Evolutionary conservation across 331 rosid species (phyloP).

Genomic region (Acacia concinna): DNA sequence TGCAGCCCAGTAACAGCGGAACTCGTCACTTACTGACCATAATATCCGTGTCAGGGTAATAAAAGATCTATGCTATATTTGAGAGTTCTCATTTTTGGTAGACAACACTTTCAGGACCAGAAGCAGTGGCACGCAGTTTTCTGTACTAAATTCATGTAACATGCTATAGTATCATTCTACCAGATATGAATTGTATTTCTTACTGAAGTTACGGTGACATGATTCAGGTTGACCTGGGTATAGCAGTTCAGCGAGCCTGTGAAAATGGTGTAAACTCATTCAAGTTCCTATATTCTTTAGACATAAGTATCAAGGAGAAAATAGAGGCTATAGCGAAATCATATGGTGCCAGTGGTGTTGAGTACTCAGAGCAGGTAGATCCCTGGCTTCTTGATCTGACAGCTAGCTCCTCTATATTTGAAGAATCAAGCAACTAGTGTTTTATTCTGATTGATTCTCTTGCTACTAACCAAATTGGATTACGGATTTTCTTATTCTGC

Average conservation of each 20-base stretch:
- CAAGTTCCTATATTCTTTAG: constrained; percentile 86
- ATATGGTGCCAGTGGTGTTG: constrained; percentile 88
- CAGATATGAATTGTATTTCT: constrained; percentile 8
- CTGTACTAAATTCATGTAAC: constrained; percentile 1
- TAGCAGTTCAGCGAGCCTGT: constrained; percentile 87
- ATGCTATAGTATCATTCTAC: constrained; percentile 4
- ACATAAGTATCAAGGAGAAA: constrained; percentile 72
- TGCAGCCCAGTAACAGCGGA: not conserved
- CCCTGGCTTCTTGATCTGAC: constrained; percentile 14
- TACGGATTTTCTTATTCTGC: not conserved
- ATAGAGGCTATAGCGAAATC: constrained; percentile 94
- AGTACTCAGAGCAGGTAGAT: constrained; percentile 86
- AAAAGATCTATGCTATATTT: not conserved
- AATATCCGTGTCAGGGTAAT: not conserved
- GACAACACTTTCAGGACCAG: not conserved
- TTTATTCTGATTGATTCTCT: not conserved
- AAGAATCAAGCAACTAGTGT: not conserved
- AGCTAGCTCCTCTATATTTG: not conserved
- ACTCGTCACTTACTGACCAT: not conserved
- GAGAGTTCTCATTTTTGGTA: not conserved
- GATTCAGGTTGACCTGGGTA: constrained; percentile 86
- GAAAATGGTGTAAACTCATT: constrained; percentile 74
- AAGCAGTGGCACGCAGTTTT: not conserved
- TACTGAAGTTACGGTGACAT: constrained; percentile 30
- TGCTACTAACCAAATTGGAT: not conserved